Conservation (phyloP, 1,284 basidiomycete genomes). For the Papiliotrema flavescens region DNA sequence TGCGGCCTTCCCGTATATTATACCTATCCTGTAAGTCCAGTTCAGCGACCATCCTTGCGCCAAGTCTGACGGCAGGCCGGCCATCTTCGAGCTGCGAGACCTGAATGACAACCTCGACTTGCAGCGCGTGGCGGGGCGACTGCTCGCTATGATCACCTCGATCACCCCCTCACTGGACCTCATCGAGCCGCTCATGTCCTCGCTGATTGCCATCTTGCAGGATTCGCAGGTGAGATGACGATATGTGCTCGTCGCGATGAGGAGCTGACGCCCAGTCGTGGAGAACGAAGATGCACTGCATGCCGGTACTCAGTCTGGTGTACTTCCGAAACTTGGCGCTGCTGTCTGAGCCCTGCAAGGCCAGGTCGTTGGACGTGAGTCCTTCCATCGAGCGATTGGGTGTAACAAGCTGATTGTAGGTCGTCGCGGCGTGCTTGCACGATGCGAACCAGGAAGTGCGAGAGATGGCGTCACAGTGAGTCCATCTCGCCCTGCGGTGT, state of each 20-base stretch:
- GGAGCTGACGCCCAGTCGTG: slow-evolving; percentile 41
- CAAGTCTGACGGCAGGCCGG: slow-evolving; percentile 31
- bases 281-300: slow-evolving; percentile 52
- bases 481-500: too few relatives aligned
- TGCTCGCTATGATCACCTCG: slow-evolving; percentile 50
- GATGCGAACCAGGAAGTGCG: slow-evolving; percentile 93
- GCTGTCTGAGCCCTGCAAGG: slow-evolving; percentile 63
- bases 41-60: too few relatives aligned
- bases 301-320: slow-evolving; percentile 50
- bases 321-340: slow-evolving; percentile 65
- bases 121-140: slow-evolving; percentile 44
- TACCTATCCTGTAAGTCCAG: slow-evolving; percentile 65
- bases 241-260: neutral
- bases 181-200: slow-evolving; percentile 48
- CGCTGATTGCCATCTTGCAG: slow-evolving; percentile 48
- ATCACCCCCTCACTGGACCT: slow-evolving; percentile 51
- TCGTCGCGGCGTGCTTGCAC: slow-evolving; percentile 70
- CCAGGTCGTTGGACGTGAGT: slow-evolving; percentile 67
- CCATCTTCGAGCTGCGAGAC: slow-evolving; percentile 50
- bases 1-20: slow-evolving; percentile 69
- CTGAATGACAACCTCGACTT: slow-evolving; percentile 50
- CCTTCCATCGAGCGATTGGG: too few relatives aligned
- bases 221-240: slow-evolving; percentile 40
- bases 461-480: slow-evolving; percentile 77
- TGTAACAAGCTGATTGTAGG: slow-evolving; percentile 23